Percentiles rank a stretch among this genome's conserved stretches.
phyloP scores from a whole-genome alignment of 371 early-diverging fungal genomes.

The Mucor indicus region DNA sequence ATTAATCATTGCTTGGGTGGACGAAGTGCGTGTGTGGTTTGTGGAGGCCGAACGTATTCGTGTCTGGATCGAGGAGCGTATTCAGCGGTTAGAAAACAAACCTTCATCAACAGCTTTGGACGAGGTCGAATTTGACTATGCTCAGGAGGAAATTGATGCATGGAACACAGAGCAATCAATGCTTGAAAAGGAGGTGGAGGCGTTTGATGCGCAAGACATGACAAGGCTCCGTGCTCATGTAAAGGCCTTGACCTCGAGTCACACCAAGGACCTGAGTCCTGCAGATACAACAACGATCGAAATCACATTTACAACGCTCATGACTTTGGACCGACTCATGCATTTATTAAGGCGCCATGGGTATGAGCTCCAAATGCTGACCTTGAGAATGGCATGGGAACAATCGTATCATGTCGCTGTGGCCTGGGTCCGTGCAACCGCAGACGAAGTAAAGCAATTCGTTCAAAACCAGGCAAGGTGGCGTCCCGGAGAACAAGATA shows the following conservation, averaged over 20 bases:
- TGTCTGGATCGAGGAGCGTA: slow-evolving; percentile 39
- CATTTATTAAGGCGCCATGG: slow-evolving; percentile 31
- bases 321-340: slow-evolving; percentile 44
- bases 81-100: slow-evolving; percentile 20
- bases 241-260: slow-evolving; percentile 38
- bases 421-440: slow-evolving; percentile 25
- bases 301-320: slow-evolving; percentile 49
- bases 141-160: slow-evolving; percentile 22
- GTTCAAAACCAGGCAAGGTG: slow-evolving; percentile 29
- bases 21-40: slow-evolving; percentile 54
- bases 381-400: slow-evolving; percentile 47
- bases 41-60: slow-evolving; percentile 52
- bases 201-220: slow-evolving; percentile 49
- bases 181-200: slow-evolving; percentile 13
- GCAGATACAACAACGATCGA: slow-evolving; percentile 58
- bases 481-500: slow-evolving; percentile 6
- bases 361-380: slow-evolving; percentile 41
- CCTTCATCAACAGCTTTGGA: slow-evolving; percentile 20
- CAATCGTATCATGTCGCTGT: slow-evolving; percentile 26
- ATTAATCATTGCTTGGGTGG: slow-evolving; percentile 40
- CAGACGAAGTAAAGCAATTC: slow-evolving; percentile 22
- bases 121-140: slow-evolving; percentile 22
- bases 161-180: slow-evolving; percentile 19
- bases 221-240: slow-evolving; percentile 49
- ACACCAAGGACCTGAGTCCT: slow-evolving; percentile 37